Base-by-base conservation (phyloP, 2,329 filamentous ascomycete genomes). In the Fonsecaea pedrosoi region DNA sequence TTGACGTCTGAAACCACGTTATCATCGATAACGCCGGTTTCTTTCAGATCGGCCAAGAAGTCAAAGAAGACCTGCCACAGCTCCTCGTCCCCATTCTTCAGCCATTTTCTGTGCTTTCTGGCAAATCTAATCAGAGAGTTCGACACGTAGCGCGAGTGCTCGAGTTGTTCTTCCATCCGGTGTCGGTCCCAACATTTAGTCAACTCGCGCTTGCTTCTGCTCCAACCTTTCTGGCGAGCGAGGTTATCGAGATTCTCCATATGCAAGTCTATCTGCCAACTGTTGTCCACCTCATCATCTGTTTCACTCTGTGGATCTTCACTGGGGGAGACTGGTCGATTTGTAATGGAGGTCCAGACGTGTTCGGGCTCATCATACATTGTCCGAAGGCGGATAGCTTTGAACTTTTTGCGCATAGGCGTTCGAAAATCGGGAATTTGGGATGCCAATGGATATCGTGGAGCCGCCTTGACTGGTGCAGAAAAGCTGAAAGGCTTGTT, bases 71-170 rank as follows among this genome's bases (percentile, higher is more conserved):
- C 60, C 15, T 45, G 13, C 4, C 65, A 30, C 10, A 70, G 63
- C 32, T 69, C 67, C 25, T 64, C 57, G 8, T 65, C 54, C n/a
- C 54, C 62, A 25, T 65, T 54, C 25, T 60, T 61, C 18, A 71
- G 34, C 71, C 71, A 72, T n/a, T 42, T n/a, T 10, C 58, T 64
- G n/a, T 73, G 55, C 54, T 70, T 70, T 21, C 69, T 62, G 13
- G 68, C 67, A 64, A 74, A 74, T n/a, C 73, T 66, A 21, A 74
- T 63, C n/a, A 74, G 61, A 10, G 62, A 68, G 42, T 74, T 73
- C 18, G 69, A 70, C 7, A 73, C 38, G 50, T 72, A 74, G 50
- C 57, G 21, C 1, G 70, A 58, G 64, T 73, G 70, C 35, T 70
- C 66, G 10, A 69, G 62, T 8, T 64, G 61, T 62, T 74, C 73